Conservation (phyloP, 2,329 filamentous ascomycete genomes). For the Ophiostoma tasmaniense region DNA sequence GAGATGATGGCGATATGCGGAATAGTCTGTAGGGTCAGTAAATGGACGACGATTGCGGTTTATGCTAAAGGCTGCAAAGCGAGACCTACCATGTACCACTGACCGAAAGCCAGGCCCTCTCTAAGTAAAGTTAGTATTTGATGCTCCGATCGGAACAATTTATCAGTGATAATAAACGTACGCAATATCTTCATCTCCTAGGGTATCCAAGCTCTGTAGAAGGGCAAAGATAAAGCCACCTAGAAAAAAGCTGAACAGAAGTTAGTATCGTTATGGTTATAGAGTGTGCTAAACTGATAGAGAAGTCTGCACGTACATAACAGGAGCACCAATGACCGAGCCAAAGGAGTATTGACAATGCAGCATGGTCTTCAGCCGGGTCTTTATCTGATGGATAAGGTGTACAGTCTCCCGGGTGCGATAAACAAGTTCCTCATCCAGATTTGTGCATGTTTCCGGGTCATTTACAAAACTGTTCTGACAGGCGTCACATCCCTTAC, state of each 20-base stretch:
- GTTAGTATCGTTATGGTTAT: not conserved
- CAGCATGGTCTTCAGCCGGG: constrained; percentile 22
- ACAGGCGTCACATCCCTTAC: not conserved
- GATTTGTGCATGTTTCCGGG: not conserved
- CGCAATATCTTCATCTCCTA: constrained; percentile 21
- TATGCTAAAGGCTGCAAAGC: not conserved
- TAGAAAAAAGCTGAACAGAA: constrained; percentile 22
- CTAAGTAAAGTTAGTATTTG: not conserved
- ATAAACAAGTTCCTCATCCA: not conserved
- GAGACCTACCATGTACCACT: constrained; percentile 22
- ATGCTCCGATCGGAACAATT: too few species aligned
- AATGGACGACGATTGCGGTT: not conserved
- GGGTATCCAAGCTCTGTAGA: constrained; percentile 19
- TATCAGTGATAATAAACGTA: not conserved
- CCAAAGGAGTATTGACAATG: constrained; percentile 25
- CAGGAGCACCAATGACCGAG: constrained; percentile 24
- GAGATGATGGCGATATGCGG: constrained; percentile 26
- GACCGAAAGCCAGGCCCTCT: constrained; percentile 19
- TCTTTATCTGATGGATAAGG: not conserved
- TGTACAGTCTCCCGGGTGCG: not conserved
- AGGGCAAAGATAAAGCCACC: constrained; percentile 25
- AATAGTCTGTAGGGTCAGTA: constrained; percentile 19
- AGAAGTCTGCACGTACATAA: constrained; percentile 13
- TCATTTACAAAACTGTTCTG: not conserved
- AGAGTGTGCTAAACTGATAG: not conserved